These are phyloP conservation scores for Barnettozyma siamensis DNA, from an alignment of 805 yeast species.

Conservation along the genomic window DNA sequence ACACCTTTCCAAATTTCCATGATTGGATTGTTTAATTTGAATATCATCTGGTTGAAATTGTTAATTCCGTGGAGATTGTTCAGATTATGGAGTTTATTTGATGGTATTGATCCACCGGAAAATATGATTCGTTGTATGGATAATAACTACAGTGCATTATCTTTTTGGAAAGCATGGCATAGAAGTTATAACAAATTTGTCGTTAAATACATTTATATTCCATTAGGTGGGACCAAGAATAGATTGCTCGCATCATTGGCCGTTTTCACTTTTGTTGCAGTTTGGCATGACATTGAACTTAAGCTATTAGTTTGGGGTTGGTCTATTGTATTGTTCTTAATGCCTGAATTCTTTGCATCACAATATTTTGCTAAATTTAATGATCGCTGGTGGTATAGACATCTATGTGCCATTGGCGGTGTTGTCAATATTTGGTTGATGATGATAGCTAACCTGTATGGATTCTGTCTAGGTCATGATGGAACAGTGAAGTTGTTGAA, in stretches of 20 bases:
- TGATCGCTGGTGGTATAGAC: conserved; percentile 64
- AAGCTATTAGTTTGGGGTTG: conserved; percentile 92
- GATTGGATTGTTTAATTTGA: conserved; percentile 88
- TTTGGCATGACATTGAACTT: conserved; percentile 97
- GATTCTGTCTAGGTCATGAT: conserved; percentile 88
- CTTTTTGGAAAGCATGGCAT: conserved; percentile 99
- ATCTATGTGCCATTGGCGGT: conserved; percentile 81
- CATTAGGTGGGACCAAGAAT: conserved; percentile 76
- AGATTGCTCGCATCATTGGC: conserved; percentile 72
- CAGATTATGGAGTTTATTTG: conserved; percentile 88
- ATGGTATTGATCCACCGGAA: conserved; percentile 94
- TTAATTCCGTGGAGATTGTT: conserved; percentile 95
- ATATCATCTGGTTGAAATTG: conserved; percentile 87
- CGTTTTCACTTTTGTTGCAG: conserved; percentile 91
- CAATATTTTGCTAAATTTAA: conserved; percentile 33
- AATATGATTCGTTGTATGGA: conserved; percentile 96
- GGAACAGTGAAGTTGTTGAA: conserved; percentile 64
- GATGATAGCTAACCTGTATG: conserved; percentile 95
- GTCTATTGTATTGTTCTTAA: conserved; percentile 77
- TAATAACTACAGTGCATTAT: conserved; percentile 85
- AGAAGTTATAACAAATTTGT: conserved; percentile 90
- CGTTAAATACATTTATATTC: conserved; percentile 81
- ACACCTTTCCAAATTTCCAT: conserved; percentile 91
- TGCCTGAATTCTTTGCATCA: conserved; percentile 78
- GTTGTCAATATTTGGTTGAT: conserved; percentile 92